Conservation (phyloP, 805 yeast species). For the Schwanniomyces yamadae region DNA sequence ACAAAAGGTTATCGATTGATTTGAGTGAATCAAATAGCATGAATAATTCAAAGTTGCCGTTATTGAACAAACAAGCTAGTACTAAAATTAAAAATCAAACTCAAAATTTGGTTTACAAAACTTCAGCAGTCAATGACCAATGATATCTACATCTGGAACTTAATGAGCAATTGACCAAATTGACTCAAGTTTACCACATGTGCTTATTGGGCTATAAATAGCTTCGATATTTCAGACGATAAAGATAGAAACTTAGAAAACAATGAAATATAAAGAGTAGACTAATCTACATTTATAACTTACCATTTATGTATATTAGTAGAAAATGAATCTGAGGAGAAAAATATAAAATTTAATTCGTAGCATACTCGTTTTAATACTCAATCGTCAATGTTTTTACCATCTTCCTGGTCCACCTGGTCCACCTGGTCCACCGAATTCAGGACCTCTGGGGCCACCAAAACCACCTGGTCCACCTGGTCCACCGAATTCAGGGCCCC, state of each 20-base stretch:
- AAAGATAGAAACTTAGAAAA: constrained; percentile 19
- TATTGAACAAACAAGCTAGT: constrained; percentile 37
- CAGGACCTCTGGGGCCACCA: constrained; percentile 10
- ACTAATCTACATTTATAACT: constrained; percentile 9
- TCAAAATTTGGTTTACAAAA: too few species aligned
- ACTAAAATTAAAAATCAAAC: constrained; percentile 12
- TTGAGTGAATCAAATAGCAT: constrained; percentile 9
- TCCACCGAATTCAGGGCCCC: constrained; percentile 5
- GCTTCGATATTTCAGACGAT: constrained; percentile 7
- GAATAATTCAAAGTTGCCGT: constrained; percentile 19
- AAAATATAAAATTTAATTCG: too few species aligned
- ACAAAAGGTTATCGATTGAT: constrained; percentile 17
- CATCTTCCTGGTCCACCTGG: constrained; percentile 4
- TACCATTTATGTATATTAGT: too few species aligned
- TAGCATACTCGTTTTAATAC: too few species aligned
- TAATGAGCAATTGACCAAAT: background rate
- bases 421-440: constrained; percentile 3
- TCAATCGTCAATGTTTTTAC: background rate
- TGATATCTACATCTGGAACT: background rate
- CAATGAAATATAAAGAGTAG: constrained; percentile 26
- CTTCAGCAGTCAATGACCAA: background rate
- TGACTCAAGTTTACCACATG: constrained; percentile 3
- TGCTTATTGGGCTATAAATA: constrained; percentile 19
- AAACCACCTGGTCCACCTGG: constrained; percentile 13
- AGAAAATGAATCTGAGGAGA: too few species aligned